These are phyloP conservation scores for Colletotrichum tofieldiae DNA, from an alignment of 2,329 filamentous ascomycete species.

Conservation along the genomic window DNA sequence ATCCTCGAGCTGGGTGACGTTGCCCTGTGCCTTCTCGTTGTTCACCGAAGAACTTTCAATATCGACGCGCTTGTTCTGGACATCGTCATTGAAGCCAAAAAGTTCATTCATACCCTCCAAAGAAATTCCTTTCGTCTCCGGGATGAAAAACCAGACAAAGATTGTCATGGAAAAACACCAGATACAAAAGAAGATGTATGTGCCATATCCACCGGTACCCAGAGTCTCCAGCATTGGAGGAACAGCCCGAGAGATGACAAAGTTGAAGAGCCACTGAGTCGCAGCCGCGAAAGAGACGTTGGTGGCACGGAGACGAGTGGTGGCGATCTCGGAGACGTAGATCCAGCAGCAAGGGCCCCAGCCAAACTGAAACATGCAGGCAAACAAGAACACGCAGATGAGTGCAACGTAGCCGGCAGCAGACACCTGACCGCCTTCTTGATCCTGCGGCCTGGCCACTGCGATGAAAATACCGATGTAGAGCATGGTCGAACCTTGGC, in stretches of 20 bases:
- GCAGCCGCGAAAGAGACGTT: conserved; percentile 75
- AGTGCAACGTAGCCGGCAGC: conserved; percentile 73
- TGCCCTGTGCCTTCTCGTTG: neutral
- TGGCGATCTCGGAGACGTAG: conserved; percentile 65
- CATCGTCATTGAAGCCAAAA: conserved; percentile 32
- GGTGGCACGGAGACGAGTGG: conserved; percentile 61
- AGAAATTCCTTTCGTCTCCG: conserved; percentile 64
- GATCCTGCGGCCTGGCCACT: conserved; percentile 65
- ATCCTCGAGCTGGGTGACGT: conserved; percentile 23
- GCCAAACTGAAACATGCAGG: conserved; percentile 55
- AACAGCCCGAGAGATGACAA: conserved; percentile 74
- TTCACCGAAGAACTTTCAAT: conserved; percentile 28
- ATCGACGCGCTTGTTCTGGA: conserved; percentile 15
- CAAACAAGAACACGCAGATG: conserved; percentile 77
- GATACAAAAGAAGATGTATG: conserved; percentile 56
- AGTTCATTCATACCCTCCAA: conserved; percentile 40
- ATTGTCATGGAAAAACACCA: conserved; percentile 55
- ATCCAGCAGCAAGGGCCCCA: conserved; percentile 62
- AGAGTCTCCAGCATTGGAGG: conserved; percentile 73
- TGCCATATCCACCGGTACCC: conserved; percentile 59
- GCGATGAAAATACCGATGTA: conserved; percentile 71
- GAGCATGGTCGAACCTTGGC: conserved; percentile 52
- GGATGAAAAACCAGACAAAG: conserved; percentile 59
- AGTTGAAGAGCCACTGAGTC: conserved; percentile 77
- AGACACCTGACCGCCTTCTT: conserved; percentile 53